These are phyloP conservation scores for Hydrangea macrophylla DNA, from an alignment of 148 eudicot species.

Conservation along the genomic window DNA sequence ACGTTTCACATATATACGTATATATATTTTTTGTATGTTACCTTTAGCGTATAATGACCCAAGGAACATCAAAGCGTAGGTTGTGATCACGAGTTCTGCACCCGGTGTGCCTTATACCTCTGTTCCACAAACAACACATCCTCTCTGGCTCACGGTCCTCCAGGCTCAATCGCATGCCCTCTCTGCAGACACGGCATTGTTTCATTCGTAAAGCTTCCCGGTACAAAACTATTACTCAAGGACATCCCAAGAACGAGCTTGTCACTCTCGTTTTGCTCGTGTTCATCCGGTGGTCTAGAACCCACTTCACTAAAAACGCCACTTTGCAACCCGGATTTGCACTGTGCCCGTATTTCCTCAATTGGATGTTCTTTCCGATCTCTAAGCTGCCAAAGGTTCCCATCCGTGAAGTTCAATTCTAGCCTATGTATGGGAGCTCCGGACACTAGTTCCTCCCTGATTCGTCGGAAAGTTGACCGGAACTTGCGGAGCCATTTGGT, in stretches of 20 bases:
- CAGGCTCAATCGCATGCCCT: slow-evolving; percentile 85
- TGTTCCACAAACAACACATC: slow-evolving; percentile 65
- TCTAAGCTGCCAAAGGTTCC: slow-evolving; percentile 54
- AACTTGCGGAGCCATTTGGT: slow-evolving; percentile 14
- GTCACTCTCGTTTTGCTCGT: slow-evolving; percentile 60
- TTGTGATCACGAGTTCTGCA: slow-evolving; percentile 92
- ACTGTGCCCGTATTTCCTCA: slow-evolving; percentile 31
- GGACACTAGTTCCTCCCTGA: slow-evolving; percentile 41
- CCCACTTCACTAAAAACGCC: slow-evolving; percentile 37
- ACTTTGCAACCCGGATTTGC: slow-evolving; percentile 45
- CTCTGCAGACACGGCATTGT: slow-evolving; percentile 80
- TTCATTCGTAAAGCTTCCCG: slow-evolving; percentile 61
- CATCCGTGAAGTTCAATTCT: slow-evolving; percentile 42
- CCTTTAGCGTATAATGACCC: background rate
- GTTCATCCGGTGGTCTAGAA: slow-evolving; percentile 38
- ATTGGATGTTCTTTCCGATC: slow-evolving; percentile 51
- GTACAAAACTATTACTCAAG: slow-evolving; percentile 36
- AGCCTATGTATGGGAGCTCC: slow-evolving; percentile 56
- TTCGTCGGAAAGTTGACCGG: slow-evolving; percentile 22
- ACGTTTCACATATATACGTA: background rate
- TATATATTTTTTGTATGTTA: no score
- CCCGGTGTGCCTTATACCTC: slow-evolving; percentile 75
- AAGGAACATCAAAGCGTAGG: slow-evolving; percentile 31
- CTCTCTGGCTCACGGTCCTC: slow-evolving; percentile 42
- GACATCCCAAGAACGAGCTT: slow-evolving; percentile 50